Conservation (phyloP, 768 basidiomycete genomes). For the Termitomyces sp. region DNA sequence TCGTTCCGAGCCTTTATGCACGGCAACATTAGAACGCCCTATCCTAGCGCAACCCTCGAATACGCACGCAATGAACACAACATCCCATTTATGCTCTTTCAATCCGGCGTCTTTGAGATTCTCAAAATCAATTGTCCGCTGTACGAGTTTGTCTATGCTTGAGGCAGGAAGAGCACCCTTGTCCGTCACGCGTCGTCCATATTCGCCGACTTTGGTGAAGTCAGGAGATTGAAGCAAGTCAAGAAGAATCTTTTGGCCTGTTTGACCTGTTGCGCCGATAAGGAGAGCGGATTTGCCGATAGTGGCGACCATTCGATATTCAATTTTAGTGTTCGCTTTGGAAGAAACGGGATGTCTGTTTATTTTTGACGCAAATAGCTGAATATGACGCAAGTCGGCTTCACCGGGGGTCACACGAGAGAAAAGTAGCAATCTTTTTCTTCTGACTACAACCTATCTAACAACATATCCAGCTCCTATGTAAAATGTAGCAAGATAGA, state of each 20-base stretch:
- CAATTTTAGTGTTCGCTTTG: background rate
- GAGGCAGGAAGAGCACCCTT: constrained; percentile 26
- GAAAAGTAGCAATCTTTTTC: background rate
- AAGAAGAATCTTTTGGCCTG: constrained; percentile 54
- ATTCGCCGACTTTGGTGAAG: constrained; percentile 60
- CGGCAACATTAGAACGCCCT: background rate
- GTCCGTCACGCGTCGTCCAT: constrained; percentile 58
- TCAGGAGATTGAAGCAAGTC: constrained; percentile 54
- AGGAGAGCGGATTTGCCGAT: constrained; percentile 54
- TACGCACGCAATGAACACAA: constrained; percentile 66
- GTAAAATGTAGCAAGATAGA: background rate
- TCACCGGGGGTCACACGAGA: too few relatives aligned
- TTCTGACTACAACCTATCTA: background rate
- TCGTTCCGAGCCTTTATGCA: constrained; percentile 55
- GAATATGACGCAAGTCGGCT: background rate
- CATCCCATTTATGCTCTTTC: constrained; percentile 60
- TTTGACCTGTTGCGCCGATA: constrained; percentile 70
- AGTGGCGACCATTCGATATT: background rate
- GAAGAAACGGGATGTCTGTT: background rate
- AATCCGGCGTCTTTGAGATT: constrained; percentile 47
- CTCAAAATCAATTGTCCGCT: constrained; percentile 66
- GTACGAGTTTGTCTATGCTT: constrained; percentile 56
- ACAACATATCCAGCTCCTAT: background rate
- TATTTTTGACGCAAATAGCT: too few relatives aligned
- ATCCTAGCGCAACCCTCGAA: background rate